These are phyloP conservation scores for Zygosaccharomyces lentus DNA, from an alignment of 805 yeast species.

Conservation along the genomic window DNA sequence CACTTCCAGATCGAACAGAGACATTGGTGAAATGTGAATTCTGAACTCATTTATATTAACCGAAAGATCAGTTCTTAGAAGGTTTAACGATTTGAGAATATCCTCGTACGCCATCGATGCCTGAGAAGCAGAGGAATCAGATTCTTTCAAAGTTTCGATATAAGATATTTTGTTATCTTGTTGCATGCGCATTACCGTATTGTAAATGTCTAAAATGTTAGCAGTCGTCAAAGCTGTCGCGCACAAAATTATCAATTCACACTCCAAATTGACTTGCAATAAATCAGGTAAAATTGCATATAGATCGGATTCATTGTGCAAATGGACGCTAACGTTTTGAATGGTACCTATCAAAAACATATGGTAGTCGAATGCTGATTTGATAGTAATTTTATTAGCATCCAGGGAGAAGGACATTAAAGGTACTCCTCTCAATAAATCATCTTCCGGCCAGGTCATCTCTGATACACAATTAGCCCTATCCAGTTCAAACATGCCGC, in stretches of 20 bases:
- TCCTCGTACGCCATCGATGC: constrained; percentile 28
- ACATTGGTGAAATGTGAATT: constrained; percentile 75
- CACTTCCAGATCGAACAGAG: constrained; percentile 73
- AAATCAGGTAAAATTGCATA: constrained; percentile 51
- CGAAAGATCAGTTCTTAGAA: constrained; percentile 62
- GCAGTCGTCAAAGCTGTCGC: constrained; percentile 85
- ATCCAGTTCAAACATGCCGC: constrained; percentile 56
- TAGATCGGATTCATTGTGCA: constrained; percentile 63
- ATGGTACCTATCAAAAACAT: constrained; percentile 65
- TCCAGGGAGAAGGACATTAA: constrained; percentile 59
- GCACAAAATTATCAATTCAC: constrained; percentile 54
- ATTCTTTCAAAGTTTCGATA: constrained; percentile 66
- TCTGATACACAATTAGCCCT: constrained; percentile 56
- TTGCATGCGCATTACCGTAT: constrained; percentile 63
- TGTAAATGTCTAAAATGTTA: constrained; percentile 70
- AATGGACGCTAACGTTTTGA: constrained; percentile 44
- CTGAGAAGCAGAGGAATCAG: constrained; percentile 35
- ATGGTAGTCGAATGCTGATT: constrained; percentile 79
- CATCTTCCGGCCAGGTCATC: constrained; percentile 61
- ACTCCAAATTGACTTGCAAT: constrained; percentile 47
- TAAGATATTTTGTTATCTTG: constrained; percentile 72
- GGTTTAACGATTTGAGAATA: constrained; percentile 29
- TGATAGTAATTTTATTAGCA: constrained; percentile 50
- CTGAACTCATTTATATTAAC: constrained; percentile 54
- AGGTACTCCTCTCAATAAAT: constrained; percentile 51